These are phyloP conservation scores for Sabuloglossum arenarium DNA, from an alignment of 495 filamentous ascomycete genomes.

Conservation along the genomic window DNA sequence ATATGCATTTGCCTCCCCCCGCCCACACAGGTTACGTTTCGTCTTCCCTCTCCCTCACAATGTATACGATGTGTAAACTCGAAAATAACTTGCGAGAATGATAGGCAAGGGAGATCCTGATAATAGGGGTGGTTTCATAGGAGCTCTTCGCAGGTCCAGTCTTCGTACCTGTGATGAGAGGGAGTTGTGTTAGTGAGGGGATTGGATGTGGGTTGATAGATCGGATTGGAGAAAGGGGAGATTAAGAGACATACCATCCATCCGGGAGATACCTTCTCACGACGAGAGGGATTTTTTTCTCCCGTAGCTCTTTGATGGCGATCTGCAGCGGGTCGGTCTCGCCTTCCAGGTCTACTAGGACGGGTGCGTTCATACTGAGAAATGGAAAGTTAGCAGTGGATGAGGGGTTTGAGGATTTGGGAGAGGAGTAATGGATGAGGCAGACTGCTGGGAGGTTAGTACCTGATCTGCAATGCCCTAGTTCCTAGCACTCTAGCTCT, in stretches of 20 bases:
- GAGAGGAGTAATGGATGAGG: not conserved
- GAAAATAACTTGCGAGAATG: too few relatives aligned
- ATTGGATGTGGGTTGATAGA: too few relatives aligned
- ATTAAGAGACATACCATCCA: slow-evolving; percentile 52
- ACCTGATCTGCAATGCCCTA: slow-evolving; percentile 90
- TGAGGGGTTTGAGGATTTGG: not conserved
- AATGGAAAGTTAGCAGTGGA: slow-evolving; percentile 6
- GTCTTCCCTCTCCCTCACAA: too few relatives aligned
- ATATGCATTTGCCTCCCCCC: too few relatives aligned
- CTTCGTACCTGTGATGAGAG: slow-evolving; percentile 48
- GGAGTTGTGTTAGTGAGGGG: not conserved
- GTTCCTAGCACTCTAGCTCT: slow-evolving; percentile 81
- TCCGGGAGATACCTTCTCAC: slow-evolving; percentile 89
- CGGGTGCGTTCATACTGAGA: slow-evolving; percentile 85
- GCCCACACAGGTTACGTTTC: too few relatives aligned
- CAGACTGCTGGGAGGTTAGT: slow-evolving; percentile 16
- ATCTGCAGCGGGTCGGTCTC: slow-evolving; percentile 96
- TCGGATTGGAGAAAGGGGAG: too few relatives aligned
- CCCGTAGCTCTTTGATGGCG: slow-evolving; percentile 84
- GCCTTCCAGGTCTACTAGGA: slow-evolving; percentile 88
- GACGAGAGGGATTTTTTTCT: slow-evolving; percentile 96
- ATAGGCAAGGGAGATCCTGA: too few relatives aligned
- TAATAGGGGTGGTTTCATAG: slow-evolving; percentile 23
- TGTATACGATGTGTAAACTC: too few relatives aligned
- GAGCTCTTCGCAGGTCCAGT: slow-evolving; percentile 96